A percentile compares a stretch with the other conserved stretches of the same genome.
phyloP scores from a whole-genome alignment of 1,284 basidiomycete genomes.

The Abortiporus biennis region DNA sequence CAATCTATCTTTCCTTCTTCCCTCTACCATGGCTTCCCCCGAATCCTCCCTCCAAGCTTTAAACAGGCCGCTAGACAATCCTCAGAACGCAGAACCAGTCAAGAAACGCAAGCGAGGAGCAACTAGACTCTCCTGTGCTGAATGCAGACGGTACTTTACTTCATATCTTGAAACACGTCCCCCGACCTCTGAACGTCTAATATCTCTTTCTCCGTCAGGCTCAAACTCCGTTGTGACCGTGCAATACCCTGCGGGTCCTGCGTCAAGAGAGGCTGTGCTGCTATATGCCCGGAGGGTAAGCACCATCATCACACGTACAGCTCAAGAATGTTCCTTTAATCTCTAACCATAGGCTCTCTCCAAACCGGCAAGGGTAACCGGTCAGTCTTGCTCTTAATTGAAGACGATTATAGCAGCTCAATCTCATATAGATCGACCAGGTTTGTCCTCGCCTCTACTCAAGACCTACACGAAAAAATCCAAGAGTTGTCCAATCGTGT shows the following conservation, averaged over 20 bases:
- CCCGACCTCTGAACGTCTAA: background rate
- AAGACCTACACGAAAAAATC: constrained; percentile 80
- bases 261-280: constrained; percentile 59
- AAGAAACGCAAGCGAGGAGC: constrained; percentile 74
- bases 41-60: constrained; percentile 30
- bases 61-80: constrained; percentile 24
- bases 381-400: background rate
- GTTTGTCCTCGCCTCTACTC: constrained; percentile 77
- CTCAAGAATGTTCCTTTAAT: background rate
- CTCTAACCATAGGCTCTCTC: background rate
- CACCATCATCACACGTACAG: background rate
- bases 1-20: background rate
- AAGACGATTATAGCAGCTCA: constrained; percentile 4
- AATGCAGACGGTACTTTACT: constrained; percentile 57
- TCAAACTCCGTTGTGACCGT: constrained; percentile 74
- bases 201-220: constrained; percentile 27
- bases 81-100: constrained; percentile 24
- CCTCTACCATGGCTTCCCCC: constrained; percentile 14
- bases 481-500: constrained; percentile 67
- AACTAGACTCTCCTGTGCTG: constrained; percentile 69
- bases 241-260: constrained; percentile 60
- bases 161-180: constrained; percentile 3
- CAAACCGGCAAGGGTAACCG: background rate
- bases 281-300: constrained; percentile 55
- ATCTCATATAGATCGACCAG: constrained; percentile 26